These are phyloP conservation scores for Rhodotorula graminis DNA, from an alignment of 768 basidiomycete species.

Conservation along the genomic window DNA sequence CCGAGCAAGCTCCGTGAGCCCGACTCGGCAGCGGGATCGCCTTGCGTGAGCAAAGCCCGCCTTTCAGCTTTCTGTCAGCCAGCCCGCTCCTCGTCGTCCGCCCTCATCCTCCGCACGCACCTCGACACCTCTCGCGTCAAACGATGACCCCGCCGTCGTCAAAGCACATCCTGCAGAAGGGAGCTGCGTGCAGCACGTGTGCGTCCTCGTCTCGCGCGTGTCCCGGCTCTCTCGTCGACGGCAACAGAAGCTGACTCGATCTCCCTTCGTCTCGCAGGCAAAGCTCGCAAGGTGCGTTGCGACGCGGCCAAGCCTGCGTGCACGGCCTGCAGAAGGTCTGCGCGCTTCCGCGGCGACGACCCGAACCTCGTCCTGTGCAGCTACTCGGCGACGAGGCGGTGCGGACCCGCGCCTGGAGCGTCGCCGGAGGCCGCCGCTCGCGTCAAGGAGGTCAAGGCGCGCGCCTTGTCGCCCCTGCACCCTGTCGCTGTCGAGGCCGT, in stretches of 20 bases:
- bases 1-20: too few relatives aligned
- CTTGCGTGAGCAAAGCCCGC: too few relatives aligned
- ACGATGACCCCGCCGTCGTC: neutral
- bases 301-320: constrained; percentile 16
- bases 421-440: neutral
- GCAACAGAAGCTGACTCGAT: neutral
- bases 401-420: neutral
- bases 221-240: neutral
- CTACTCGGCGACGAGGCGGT: constrained; percentile 1
- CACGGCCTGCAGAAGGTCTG: constrained; percentile 8
- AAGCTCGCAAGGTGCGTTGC: constrained; percentile 23
- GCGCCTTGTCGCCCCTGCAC: neutral
- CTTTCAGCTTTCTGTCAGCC: neutral
- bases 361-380: constrained; percentile 3
- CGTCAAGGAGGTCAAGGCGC: neutral
- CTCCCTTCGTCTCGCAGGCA: neutral
- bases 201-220: neutral
- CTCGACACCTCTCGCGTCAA: neutral
- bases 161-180: constrained; percentile 18
- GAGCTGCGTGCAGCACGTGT: constrained; percentile 9
- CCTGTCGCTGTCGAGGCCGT: neutral
- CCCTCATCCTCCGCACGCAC: neutral
- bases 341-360: constrained; percentile 12
- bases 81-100: neutral
- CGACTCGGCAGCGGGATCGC: too few relatives aligned